Base-by-base conservation (phyloP, 2,329 filamentous ascomycete genomes). In the Xylaria multiplex region DNA sequence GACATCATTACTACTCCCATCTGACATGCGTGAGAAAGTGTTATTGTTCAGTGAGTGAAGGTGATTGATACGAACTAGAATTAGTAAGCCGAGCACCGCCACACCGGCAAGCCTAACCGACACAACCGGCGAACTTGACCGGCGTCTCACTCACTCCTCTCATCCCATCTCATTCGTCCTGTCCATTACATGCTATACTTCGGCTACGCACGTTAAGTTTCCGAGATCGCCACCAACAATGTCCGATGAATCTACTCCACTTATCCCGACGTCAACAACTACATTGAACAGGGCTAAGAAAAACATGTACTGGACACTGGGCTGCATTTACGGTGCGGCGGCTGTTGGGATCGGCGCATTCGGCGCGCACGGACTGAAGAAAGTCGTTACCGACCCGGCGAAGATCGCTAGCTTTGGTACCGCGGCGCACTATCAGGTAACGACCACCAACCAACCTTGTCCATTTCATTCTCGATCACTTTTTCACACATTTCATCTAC, bases 351-450 rank as follows among this genome's bases (percentile, higher is more conserved):
- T 90, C 62, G 89, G 89, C 37, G 89, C 89, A 0, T 91, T 91
- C 77, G 89, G 89, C 42, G 88, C 88, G 13, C 89, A 91, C 74
- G 88, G 88, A 11, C 80, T 91, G 46, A 90, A 90, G 79, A 83
- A 83, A 65, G 80, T 81, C 69, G 86, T 90, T 73, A 74, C 83
- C 9, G 88, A 90, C 70, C 88, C 88, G 2, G 77, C 81, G 13
- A 83, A 83, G 66, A 76, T 91, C 46, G 84, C 86, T 6, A 90
- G 82, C 74, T 91, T 87, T 84, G 77, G 78, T 11, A 91, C 88
- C 0, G 89, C 88, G 1, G 88, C 89, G 2, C 88, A 91, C 46
- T 91, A 91, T 71, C 88, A 90, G 79, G 88, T 89, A 77, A 27
- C 27, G 5, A 27, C 27, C 1, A 27, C 27, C 5, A 27, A 27